phyloP scores from a whole-genome alignment of 2,329 filamentous ascomycete genomes.

The Stromatinia cepivora region DNA sequence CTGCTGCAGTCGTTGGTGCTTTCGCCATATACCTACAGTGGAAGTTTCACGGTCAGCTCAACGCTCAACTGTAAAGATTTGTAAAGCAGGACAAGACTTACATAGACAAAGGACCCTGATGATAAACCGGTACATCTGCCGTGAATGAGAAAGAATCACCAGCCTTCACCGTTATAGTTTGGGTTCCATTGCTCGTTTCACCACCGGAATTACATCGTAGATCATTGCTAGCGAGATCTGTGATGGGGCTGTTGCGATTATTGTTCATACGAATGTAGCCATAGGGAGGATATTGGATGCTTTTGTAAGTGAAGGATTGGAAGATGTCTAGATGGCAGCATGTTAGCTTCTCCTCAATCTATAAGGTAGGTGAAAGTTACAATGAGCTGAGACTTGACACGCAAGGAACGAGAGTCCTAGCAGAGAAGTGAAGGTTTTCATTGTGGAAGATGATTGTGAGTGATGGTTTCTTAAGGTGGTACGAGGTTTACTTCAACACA shows the following conservation, averaged over 20 bases:
- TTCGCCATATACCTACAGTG: constrained; percentile 39
- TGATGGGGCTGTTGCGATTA: constrained; percentile 53
- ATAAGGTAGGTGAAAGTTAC: background rate
- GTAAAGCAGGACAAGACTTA: constrained; percentile 13
- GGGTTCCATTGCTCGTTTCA: constrained; percentile 25
- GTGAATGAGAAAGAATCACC: constrained; percentile 49
- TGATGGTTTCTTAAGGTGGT: background rate
- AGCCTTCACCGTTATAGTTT: constrained; percentile 39
- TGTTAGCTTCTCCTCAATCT: background rate
- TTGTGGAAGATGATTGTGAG: background rate
- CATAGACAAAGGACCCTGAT: constrained; percentile 42
- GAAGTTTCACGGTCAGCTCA: background rate
- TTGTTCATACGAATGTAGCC: constrained; percentile 49
- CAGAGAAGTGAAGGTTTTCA: constrained; percentile 12
- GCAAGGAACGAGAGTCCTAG: background rate
- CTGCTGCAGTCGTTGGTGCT: constrained; percentile 39
- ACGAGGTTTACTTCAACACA: background rate
- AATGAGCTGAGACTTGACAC: constrained; percentile 17
- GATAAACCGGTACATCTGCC: constrained; percentile 45
- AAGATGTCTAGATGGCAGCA: constrained; percentile 32
- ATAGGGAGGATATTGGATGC: constrained; percentile 45
- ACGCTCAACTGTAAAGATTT: accelerated
- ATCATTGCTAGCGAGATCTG: constrained; percentile 34
- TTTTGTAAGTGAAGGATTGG: constrained; percentile 32
- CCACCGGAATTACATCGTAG: constrained; percentile 48